Base-by-base conservation (phyloP, 768 basidiomycete species). In the Imleria badia region DNA sequence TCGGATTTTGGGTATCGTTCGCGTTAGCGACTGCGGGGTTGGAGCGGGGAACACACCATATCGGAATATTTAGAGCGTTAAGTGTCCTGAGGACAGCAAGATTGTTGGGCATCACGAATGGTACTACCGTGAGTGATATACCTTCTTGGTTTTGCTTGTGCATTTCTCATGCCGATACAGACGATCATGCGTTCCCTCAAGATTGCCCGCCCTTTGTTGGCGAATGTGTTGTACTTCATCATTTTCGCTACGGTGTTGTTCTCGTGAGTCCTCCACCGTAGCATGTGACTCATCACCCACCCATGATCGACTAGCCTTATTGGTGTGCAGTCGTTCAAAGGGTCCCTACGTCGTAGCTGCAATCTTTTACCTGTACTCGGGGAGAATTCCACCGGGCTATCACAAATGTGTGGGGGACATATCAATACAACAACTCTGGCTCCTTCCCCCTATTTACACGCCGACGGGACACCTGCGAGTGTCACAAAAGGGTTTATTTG, bases 121-220 rank as follows among this genome's bases (percentile, higher is more conserved):
- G 96, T 72, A 98, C 96, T 20, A 89, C 93, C 19, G 91, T 92
- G 61, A 67, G 87, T 75, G 11, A 33, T 2, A 23, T 22, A 13
- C 20, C 6, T 41, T 39, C 15, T 12, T 20, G 3, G 6, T 51
- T 20, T 22, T 45, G 26, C 26, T 51, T 19, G 40, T 12, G 26
- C 39, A 33, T 55, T 59, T 41, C 50, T 65, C 47, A 63, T 45
- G 36, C 26, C 6, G 7, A 36, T 43, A 13, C 59, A 84, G 78
- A 89, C 94, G 0, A 97, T 98, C 64, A 87, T 98, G 78, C 89
- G 86, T 54, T 94, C 91, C 3, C 75, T 98, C 51, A 98, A 98
- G 73, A 86, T 84, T 2, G 94, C 95, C 0, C 82, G 87, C 22
- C 94, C 95, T 0, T 75, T 97, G n/a, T 81, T 98, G 10, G 84